phyloP scores from a whole-genome alignment of 176 grass and related monocot genomes.

The bread wheat (Triticum aestivum) region DNA sequence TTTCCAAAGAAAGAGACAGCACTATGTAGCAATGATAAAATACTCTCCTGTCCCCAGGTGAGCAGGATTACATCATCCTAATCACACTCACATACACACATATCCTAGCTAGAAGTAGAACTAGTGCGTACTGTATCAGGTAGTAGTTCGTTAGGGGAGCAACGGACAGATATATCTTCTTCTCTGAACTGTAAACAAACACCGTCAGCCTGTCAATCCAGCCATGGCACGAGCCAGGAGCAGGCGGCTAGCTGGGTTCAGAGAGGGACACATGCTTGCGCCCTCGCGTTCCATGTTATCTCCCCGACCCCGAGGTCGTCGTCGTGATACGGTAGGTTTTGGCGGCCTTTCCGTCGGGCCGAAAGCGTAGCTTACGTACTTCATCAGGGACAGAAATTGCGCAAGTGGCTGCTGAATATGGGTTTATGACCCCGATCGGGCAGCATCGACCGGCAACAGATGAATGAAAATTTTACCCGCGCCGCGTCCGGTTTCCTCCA shows the following conservation, averaged over 20 bases:
- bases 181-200: neutral
- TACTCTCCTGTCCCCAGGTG: too few relatives aligned
- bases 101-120: too few relatives aligned
- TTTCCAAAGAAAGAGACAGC: too few relatives aligned
- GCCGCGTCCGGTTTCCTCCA: too few relatives aligned
- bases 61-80: too few relatives aligned
- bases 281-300: neutral
- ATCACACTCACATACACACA: too few relatives aligned
- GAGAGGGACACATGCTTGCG: neutral
- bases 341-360: neutral
- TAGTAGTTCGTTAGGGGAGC: neutral
- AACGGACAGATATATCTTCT: neutral
- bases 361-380: neutral
- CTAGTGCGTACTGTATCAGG: too few relatives aligned
- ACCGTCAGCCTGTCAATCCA: neutral
- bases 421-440: neutral
- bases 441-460: neutral
- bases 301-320: constrained; percentile 3
- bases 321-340: constrained; percentile 3
- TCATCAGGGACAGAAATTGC: neutral
- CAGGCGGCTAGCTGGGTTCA: neutral
- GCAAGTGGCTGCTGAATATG: neutral
- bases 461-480: too few relatives aligned
- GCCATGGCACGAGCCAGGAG: neutral
- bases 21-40: too few relatives aligned